These are phyloP conservation scores for Cenchrus americanus DNA, from an alignment of 176 grass and related monocot species.

Conservation along the genomic window DNA sequence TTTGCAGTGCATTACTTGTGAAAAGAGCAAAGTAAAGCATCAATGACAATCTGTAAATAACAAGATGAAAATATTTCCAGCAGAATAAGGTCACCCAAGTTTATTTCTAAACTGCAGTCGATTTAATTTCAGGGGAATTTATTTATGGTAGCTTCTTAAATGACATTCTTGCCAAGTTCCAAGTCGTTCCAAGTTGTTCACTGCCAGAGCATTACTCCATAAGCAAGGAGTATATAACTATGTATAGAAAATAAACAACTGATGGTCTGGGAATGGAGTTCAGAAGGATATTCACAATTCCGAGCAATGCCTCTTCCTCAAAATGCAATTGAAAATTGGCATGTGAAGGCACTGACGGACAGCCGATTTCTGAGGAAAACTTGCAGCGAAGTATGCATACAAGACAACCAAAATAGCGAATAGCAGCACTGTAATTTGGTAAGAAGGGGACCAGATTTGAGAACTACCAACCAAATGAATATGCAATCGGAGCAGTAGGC, in stretches of 20 bases:
- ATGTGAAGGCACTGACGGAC: background rate
- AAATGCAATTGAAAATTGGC: constrained; percentile 13
- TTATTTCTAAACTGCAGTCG: background rate
- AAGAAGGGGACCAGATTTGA: background rate
- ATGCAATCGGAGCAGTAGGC: constrained; percentile 70
- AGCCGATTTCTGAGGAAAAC: background rate
- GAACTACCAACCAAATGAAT: constrained; percentile 78
- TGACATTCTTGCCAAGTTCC: constrained; percentile 2
- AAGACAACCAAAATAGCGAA: constrained; percentile 4
- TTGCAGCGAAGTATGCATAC: constrained; percentile 1
- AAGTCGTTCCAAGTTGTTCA: constrained; percentile 1
- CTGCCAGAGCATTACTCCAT: background rate
- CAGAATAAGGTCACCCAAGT: background rate
- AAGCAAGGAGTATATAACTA: no score
- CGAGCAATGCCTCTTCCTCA: background rate
- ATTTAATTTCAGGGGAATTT: background rate
- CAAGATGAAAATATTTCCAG: background rate
- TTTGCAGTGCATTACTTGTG: constrained; percentile 36
- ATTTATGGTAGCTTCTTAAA: background rate
- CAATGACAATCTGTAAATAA: constrained; percentile 8
- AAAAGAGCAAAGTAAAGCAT: constrained; percentile 26
- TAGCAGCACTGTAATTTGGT: background rate
- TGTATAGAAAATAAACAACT: constrained; percentile 5
- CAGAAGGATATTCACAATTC: background rate
- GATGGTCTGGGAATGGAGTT: background rate